phyloP scores from a whole-genome alignment of 2,329 filamentous ascomycete genomes.

The Emericellopsis atlantica region DNA sequence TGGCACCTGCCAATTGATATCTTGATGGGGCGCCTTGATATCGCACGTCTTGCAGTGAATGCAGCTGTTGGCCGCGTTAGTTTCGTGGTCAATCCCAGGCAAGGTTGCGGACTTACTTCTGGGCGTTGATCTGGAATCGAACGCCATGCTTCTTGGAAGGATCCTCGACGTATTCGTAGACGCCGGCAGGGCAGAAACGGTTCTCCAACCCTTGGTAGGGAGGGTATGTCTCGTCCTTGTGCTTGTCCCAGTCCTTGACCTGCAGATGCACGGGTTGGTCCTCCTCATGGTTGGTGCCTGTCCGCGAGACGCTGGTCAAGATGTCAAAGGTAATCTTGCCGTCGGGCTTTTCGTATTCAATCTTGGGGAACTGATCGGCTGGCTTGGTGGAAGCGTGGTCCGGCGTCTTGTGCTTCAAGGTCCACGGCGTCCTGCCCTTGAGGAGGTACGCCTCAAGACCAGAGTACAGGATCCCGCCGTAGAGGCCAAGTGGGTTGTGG shows the following conservation, averaged over 20 bases:
- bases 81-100: constrained; percentile 1
- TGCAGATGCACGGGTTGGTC: constrained; percentile 95
- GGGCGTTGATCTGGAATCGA: constrained; percentile 92
- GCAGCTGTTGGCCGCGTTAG: constrained; percentile 44
- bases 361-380: constrained; percentile 71
- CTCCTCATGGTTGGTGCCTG: constrained; percentile 96
- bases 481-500: constrained; percentile 74
- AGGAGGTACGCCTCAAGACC: constrained; percentile 83
- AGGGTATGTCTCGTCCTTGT: constrained; percentile 73
- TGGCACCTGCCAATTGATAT: constrained; percentile 94
- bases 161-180: constrained; percentile 97
- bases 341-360: constrained; percentile 94
- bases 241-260: constrained; percentile 88
- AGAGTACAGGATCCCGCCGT: constrained; percentile 85
- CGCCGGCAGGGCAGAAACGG: constrained; percentile 90
- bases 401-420: constrained; percentile 67
- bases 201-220: constrained; percentile 88
- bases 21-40: constrained; percentile 93
- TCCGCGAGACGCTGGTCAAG: constrained; percentile 85
- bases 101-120: constrained; percentile 60
- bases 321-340: constrained; percentile 94
- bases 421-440: constrained; percentile 83
- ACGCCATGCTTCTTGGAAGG: constrained; percentile 75
- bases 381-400: constrained; percentile 71
- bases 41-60: constrained; percentile 99